Percentiles rank a stretch among this genome's conserved stretches.
phyloP scores from a whole-genome alignment of 2,329 filamentous ascomycete genomes.

The Colletotrichum tropicale region DNA sequence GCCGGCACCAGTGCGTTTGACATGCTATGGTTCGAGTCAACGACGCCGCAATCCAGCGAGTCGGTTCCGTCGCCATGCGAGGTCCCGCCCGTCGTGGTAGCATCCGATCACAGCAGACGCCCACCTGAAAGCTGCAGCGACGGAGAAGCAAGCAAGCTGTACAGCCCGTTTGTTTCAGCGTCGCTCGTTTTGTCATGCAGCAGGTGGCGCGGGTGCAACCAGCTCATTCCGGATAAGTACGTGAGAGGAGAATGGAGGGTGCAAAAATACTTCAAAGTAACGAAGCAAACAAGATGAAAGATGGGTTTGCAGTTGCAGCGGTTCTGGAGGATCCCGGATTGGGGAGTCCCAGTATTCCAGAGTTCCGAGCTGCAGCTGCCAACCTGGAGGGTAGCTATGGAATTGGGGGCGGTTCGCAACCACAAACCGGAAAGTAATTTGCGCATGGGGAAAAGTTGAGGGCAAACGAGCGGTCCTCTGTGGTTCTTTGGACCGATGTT shows the following conservation, averaged over 20 bases:
- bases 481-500: not conserved
- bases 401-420: not conserved
- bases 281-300: not conserved
- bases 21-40: not conserved
- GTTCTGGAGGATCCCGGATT: not conserved
- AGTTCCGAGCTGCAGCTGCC: not conserved
- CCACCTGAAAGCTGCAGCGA: not conserved
- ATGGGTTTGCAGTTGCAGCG: not conserved
- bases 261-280: not conserved
- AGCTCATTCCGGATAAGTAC: not conserved
- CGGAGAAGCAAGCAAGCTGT: not conserved
- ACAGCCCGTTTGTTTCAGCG: not conserved
- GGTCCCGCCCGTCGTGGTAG: not conserved
- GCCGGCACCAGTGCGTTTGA: not conserved
- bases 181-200: not conserved
- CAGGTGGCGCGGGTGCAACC: not conserved
- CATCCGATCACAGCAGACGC: not conserved
- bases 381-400: not conserved
- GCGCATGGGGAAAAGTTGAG: not conserved
- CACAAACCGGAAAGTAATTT: not conserved
- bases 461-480: not conserved
- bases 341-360: not conserved
- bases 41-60: not conserved
- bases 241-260: not conserved
- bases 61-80: not conserved